These are phyloP conservation scores for Aspergillus texensis DNA, from an alignment of 2,329 filamentous ascomycete genomes.

Conservation along the genomic window DNA sequence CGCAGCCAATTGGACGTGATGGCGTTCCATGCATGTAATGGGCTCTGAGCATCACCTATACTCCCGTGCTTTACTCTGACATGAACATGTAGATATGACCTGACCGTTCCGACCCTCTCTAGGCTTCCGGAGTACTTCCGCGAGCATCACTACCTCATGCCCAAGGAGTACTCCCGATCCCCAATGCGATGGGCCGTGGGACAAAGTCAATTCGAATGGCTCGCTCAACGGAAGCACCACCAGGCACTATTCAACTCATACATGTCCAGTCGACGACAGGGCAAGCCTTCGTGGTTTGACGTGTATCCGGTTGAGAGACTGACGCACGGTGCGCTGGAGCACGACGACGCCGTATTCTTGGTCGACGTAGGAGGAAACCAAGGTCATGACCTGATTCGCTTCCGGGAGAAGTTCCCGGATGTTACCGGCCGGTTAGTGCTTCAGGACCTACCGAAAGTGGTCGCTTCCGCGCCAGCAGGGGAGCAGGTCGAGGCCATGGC, in stretches of 20 bases:
- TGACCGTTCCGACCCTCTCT: conserved; percentile 36
- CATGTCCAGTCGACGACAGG: conserved; percentile 36
- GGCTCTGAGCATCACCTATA: background rate
- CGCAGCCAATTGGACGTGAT: conserved; percentile 32
- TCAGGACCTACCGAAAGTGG: conserved; percentile 42
- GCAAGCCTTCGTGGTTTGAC: conserved; percentile 35
- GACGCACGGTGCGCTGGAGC: conserved; percentile 25
- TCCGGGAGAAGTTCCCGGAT: conserved; percentile 36
- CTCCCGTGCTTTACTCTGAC: background rate
- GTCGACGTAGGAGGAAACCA: conserved; percentile 49
- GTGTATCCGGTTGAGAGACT: conserved; percentile 32
- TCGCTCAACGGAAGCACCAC: conserved; percentile 27
- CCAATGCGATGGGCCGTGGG: conserved; percentile 38
- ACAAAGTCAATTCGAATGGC: conserved; percentile 38
- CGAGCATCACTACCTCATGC: conserved; percentile 28
- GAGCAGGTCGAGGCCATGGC: conserved; percentile 33
- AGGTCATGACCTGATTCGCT: conserved; percentile 40
- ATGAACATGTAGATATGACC: conserved; percentile 24
- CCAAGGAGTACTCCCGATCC: conserved; percentile 30
- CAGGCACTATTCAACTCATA: conserved; percentile 37
- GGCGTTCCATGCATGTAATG: conserved; percentile 35
- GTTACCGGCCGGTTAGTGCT: conserved; percentile 40
- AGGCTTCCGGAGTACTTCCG: conserved; percentile 36
- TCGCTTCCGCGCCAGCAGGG: conserved; percentile 14
- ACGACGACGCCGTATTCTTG: conserved; percentile 35